These are phyloP conservation scores for Silene coronaria DNA, from an alignment of 179 eudicot genomes.

Conservation along the genomic window DNA sequence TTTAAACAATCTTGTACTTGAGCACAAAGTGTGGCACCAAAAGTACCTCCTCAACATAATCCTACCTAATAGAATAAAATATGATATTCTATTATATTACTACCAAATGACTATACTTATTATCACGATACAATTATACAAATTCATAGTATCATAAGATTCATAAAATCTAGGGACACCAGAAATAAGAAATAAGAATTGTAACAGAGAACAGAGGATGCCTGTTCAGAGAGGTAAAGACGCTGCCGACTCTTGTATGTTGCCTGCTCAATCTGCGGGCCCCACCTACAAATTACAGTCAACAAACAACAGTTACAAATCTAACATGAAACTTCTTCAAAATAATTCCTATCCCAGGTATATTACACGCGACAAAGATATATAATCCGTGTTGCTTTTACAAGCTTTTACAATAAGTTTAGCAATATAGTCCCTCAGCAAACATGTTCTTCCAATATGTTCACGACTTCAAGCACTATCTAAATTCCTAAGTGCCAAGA, in stretches of 20 bases:
- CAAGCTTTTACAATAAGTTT: neutral
- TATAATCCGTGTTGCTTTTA: neutral
- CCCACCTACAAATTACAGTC: constrained; percentile 56
- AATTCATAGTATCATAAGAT: neutral
- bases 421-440: neutral
- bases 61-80: too few species aligned
- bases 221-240: constrained; percentile 98
- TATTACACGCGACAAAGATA: neutral
- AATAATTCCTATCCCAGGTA: neutral
- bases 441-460: neutral
- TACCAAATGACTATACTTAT: too few species aligned
- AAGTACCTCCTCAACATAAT: too few species aligned
- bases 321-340: neutral
- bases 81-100: too few species aligned
- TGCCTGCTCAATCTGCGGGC: constrained; percentile 83
- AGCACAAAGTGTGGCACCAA: too few species aligned
- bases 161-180: neutral
- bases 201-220: constrained; percentile 9
- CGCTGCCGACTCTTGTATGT: constrained; percentile 92
- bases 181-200: neutral
- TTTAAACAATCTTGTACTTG: too few species aligned
- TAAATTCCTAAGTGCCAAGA: neutral
- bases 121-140: neutral
- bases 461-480: neutral
- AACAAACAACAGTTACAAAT: neutral